Evolutionary conservation across 1,139 yeast genomes (phyloP).

Genomic region (Protomyces lactucae-debilis): DNA sequence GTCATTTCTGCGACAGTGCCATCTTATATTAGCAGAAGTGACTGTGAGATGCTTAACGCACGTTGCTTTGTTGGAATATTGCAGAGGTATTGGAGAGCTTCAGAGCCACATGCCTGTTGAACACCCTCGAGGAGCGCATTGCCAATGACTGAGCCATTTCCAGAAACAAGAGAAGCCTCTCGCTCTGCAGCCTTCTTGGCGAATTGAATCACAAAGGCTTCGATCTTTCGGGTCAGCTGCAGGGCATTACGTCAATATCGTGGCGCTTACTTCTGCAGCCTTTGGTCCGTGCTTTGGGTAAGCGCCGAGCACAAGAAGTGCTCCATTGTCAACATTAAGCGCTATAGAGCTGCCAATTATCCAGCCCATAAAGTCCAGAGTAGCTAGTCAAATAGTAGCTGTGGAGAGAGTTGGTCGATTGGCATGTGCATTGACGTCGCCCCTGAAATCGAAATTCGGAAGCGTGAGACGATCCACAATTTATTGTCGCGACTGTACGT

Average conservation of each 20-base stretch:
- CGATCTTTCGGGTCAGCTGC: background rate
- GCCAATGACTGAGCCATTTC: conserved; percentile 21
- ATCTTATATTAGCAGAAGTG: background rate
- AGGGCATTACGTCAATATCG: too few relatives aligned
- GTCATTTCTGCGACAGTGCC: conserved; percentile 24
- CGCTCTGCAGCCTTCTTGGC: conserved; percentile 4
- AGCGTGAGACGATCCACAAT: background rate
- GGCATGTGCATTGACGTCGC: too few relatives aligned
- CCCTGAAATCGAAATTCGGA: background rate
- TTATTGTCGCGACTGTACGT: background rate
- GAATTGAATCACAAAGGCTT: conserved; percentile 2
- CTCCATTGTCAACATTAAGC: conserved; percentile 11
- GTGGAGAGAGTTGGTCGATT: background rate
- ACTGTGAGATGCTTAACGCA: background rate
- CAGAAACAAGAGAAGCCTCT: conserved; percentile 12
- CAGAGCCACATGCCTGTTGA: conserved; percentile 1
- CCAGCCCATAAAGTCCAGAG: conserved; percentile 5
- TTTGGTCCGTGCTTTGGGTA: conserved; percentile 14
- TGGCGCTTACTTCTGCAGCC: background rate
- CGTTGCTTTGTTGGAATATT: conserved; percentile 21
- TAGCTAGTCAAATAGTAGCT: background rate
- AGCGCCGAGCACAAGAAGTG: conserved; percentile 21
- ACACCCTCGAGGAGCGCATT: conserved; percentile 20
- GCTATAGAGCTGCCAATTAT: conserved; percentile 8
- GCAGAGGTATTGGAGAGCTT: conserved; percentile 11